Conservation (phyloP, 352 stramenopile genomes). For the Pelagophyceae sp. region DNA sequence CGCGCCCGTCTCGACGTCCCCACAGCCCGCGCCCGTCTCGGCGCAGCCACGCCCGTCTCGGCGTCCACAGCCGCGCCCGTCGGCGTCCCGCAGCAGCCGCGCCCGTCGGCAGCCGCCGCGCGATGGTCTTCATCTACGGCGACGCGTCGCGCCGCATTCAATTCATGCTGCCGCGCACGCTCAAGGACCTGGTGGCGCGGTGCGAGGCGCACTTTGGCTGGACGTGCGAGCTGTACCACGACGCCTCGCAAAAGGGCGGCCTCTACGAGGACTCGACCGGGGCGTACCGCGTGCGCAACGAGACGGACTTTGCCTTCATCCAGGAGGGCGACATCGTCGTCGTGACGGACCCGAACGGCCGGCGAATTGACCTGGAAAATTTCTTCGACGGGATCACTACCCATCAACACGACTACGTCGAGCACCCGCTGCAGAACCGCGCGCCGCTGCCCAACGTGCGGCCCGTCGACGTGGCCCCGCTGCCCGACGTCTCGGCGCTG, state of each 20-base stretch:
- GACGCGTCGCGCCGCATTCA: not conserved
- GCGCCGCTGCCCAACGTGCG: not conserved
- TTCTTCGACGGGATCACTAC: not conserved
- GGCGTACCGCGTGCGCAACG: not conserved
- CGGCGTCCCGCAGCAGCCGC: too few species aligned
- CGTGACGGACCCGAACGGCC: not conserved
- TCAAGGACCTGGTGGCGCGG: not conserved
- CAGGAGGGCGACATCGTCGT: not conserved
- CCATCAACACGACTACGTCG: not conserved
- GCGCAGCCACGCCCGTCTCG: too few species aligned
- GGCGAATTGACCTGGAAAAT: not conserved
- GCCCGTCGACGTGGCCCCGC: not conserved
- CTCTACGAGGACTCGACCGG: not conserved
- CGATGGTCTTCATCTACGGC: not conserved
- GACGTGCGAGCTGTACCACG: not conserved
- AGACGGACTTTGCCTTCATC: not conserved
- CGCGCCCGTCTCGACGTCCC: too few species aligned
- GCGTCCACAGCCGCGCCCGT: too few species aligned
- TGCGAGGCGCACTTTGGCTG: not conserved
- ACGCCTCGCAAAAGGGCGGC: not conserved
- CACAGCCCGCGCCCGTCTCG: too few species aligned
- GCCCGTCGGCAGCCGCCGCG: too few species aligned
- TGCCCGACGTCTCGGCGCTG: not conserved
- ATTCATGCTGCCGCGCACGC: not conserved
- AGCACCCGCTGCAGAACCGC: not conserved